These are phyloP conservation scores for Vigna reflexopilosa DNA, from an alignment of 306 rosid species.

Conservation along the genomic window DNA sequence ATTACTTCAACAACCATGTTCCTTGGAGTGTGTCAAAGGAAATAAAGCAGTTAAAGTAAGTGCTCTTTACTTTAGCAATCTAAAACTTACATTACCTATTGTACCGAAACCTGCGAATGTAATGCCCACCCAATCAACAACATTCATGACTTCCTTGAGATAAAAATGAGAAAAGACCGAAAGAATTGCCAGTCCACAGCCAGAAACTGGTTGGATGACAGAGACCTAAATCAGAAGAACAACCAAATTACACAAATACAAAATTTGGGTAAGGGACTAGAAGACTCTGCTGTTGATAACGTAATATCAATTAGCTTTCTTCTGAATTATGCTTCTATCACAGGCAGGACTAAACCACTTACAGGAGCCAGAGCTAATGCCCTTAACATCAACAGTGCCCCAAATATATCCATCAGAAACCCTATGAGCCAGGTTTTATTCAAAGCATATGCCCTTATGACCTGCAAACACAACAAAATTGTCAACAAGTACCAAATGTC, in stretches of 20 bases:
- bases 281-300: constrained; percentile 20
- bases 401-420: constrained; percentile 92
- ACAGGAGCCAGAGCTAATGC: constrained; percentile 97
- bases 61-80: constrained; percentile 6
- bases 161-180: constrained; percentile 95
- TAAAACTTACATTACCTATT: constrained; percentile 87
- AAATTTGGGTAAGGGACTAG: neutral
- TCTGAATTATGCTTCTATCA: neutral
- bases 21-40: constrained; percentile 12
- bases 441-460: constrained; percentile 85
- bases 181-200: constrained; percentile 95
- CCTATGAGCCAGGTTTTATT: constrained; percentile 86
- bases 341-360: constrained; percentile 47
- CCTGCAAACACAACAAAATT: constrained; percentile 58
- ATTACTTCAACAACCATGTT: neutral
- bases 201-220: constrained; percentile 96
- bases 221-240: constrained; percentile 71
- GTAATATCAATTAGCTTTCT: neutral
- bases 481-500: neutral
- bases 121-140: constrained; percentile 93
- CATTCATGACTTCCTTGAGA: constrained; percentile 94
- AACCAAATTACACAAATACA: constrained; percentile 34
- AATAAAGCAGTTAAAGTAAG: constrained; percentile 11
- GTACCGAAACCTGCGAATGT: constrained; percentile 94
- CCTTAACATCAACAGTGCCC: constrained; percentile 90